These are phyloP conservation scores for Microcera coccophila DNA, from an alignment of 2,329 filamentous ascomycete species.

Conservation along the genomic window DNA sequence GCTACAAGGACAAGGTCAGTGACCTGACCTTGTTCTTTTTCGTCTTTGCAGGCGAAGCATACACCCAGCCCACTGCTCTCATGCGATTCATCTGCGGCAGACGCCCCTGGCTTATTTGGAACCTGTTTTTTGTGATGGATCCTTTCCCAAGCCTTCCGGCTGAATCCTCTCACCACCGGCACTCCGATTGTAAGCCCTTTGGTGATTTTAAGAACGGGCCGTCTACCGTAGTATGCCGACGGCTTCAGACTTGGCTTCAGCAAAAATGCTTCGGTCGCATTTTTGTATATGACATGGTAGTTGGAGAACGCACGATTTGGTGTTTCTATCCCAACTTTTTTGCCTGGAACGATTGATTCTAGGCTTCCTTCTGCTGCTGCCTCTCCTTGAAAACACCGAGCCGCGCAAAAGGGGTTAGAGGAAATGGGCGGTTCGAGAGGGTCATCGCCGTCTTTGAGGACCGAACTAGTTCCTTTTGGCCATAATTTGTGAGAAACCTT, in stretches of 20 bases:
- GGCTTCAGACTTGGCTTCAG: slow-evolving; percentile 81
- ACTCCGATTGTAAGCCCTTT: slow-evolving; percentile 81
- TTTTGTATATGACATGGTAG: slow-evolving; percentile 83
- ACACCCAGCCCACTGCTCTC: slow-evolving; percentile 26
- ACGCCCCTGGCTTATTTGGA: slow-evolving; percentile 26
- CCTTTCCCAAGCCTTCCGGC: slow-evolving; percentile 70
- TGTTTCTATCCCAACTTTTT: slow-evolving; percentile 38
- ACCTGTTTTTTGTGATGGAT: slow-evolving; percentile 52
- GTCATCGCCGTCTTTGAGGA: slow-evolving; percentile 12
- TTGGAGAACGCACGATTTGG: slow-evolving; percentile 60
- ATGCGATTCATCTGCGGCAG: slow-evolving; percentile 27
- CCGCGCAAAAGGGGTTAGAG: slow-evolving; percentile 56
- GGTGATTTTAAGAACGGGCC: slow-evolving; percentile 77
- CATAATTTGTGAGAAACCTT: slow-evolving; percentile 84
- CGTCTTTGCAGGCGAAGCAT: slow-evolving; percentile 59
- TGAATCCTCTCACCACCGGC: slow-evolving; percentile 84
- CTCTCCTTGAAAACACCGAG: slow-evolving; percentile 57
- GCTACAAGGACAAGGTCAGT: slow-evolving; percentile 87
- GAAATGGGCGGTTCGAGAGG: slow-evolving; percentile 42
- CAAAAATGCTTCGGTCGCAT: slow-evolving; percentile 72
- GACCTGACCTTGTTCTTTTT: slow-evolving; percentile 64
- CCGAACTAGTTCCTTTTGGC: slow-evolving; percentile 52
- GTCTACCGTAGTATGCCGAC: slow-evolving; percentile 77
- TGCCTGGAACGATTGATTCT: slow-evolving; percentile 30
- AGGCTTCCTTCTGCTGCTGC: slow-evolving; percentile 53